Base-by-base conservation (phyloP, 176 grass and related monocot genomes). In the Stipa capillata region DNA sequence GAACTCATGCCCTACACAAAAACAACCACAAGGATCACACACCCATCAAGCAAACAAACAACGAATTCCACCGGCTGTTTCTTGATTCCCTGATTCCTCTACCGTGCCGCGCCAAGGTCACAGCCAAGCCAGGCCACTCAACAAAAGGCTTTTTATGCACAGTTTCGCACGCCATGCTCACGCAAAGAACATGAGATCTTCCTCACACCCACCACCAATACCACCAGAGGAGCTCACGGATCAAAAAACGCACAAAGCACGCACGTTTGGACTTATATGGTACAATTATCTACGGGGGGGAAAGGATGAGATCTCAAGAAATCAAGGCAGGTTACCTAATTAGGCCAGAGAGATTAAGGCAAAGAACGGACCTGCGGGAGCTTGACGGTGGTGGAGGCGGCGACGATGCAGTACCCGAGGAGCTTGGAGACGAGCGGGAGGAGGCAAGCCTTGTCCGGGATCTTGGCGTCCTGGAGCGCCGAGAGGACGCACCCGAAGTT, bases 351-450 rank as follows among this genome's bases (percentile, higher is more conserved):
- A 20, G 8, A 47, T 28, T 1, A 27, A 48, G 2, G 32, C 27
- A 31, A 61, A 20, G 37, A 2, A 16, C 1, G 17, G 2, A 97
- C 94, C 96, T 99, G 96, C 10, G 96, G 92, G 40, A 99, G 83
- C 80, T 99, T 99, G 78, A 95, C 92, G 65, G 92, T 99, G 65
- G 96, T 99, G 86, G 96, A 99, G 20, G 92, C 90, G 49, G 96
- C 92, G 61, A 99, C 88, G 88, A 99, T 95, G 81, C 81, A 85
- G 86, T 99, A 95, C 43, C 90, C 96, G 7, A 99, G 96, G 40
- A 99, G 77, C 88, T 99, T 99, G 51, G 92, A 93, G 73, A 88
- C 73, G 59, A 98, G 92, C 37, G 90, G 96, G 24, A 99, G 85
- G 27, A 95, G 78, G 88, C 96, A 95, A 0, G 31, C 65, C 84